These are phyloP conservation scores for Trichophyton mentagrophytes DNA, from an alignment of 2,329 filamentous ascomycete species.

Conservation along the genomic window DNA sequence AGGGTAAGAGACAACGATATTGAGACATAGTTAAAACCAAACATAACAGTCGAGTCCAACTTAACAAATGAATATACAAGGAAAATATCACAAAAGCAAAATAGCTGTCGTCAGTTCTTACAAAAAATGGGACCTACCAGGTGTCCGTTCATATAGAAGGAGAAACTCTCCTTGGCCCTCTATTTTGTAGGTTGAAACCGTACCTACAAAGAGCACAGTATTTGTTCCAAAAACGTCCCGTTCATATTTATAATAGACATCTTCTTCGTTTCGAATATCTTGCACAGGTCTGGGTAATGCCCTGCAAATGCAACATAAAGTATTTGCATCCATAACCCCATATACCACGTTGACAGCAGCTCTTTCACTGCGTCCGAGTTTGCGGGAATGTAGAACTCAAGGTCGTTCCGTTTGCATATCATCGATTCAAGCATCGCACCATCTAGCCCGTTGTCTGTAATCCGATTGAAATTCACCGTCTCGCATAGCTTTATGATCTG, in stretches of 20 bases:
- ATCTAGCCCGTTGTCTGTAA: constrained; percentile 2
- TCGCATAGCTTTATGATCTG: constrained; percentile 8
- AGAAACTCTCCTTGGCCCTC: neutral
- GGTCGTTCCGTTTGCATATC: neutral
- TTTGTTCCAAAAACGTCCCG: neutral
- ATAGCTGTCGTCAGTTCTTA: neutral
- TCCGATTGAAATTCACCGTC: neutral
- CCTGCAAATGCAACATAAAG: constrained; percentile 1
- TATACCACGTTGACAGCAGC: constrained; percentile 2
- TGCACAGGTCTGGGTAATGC: constrained; percentile 3
- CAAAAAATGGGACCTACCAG: neutral
- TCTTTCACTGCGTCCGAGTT: neutral
- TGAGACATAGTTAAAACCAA: neutral
- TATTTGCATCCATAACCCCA: constrained; percentile 5
- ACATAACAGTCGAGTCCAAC: neutral
- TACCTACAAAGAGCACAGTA: constrained; percentile 1
- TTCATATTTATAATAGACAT: constrained; percentile 3
- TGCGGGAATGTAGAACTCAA: neutral
- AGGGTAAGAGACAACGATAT: neutral
- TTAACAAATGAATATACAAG: neutral
- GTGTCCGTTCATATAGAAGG: neutral
- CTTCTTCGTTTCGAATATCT: neutral
- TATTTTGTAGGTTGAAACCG: neutral
- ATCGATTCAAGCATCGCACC: neutral
- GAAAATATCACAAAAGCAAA: neutral